A percentile compares a stretch with the other conserved stretches of the same genome.
Conservation (phyloP, 116 monocot species). For the Posidonia oceanica region DNA sequence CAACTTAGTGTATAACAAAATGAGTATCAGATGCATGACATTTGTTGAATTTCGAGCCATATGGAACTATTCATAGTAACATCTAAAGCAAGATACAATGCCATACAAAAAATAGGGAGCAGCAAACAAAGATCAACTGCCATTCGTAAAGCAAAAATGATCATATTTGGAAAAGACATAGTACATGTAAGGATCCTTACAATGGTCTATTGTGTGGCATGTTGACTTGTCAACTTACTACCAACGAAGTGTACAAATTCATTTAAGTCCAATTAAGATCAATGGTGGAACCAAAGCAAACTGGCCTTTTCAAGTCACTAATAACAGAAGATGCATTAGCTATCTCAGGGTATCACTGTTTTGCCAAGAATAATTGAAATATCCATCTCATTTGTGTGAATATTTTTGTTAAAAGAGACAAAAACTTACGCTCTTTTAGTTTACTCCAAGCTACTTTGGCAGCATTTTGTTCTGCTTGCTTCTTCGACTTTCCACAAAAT, state of each 20-base stretch:
- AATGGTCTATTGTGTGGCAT: no score
- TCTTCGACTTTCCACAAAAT: slow-evolving; percentile 44
- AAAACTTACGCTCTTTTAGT: slow-evolving; percentile 47
- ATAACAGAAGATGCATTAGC: not conserved
- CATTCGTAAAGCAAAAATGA: not conserved
- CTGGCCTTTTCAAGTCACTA: not conserved
- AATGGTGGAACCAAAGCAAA: not conserved
- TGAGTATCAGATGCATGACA: no score
- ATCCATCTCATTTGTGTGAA: no score
- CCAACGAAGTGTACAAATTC: no score
- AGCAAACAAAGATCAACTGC: not conserved
- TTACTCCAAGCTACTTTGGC: slow-evolving; percentile 63
- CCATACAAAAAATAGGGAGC: not conserved
- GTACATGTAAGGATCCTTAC: no score
- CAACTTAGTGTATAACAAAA: no score
- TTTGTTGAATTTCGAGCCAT: no score
- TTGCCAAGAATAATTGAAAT: not conserved
- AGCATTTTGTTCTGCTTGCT: slow-evolving; percentile 84
- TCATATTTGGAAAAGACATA: no score
- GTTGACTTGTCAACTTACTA: no score
- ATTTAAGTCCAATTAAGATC: not conserved
- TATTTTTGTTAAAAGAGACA: not conserved
- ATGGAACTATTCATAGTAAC: no score
- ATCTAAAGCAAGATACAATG: not conserved
- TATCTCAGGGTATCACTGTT: not conserved